Base-by-base conservation (phyloP, 2,329 filamentous ascomycete species). In the Xylariaceae sp. region DNA sequence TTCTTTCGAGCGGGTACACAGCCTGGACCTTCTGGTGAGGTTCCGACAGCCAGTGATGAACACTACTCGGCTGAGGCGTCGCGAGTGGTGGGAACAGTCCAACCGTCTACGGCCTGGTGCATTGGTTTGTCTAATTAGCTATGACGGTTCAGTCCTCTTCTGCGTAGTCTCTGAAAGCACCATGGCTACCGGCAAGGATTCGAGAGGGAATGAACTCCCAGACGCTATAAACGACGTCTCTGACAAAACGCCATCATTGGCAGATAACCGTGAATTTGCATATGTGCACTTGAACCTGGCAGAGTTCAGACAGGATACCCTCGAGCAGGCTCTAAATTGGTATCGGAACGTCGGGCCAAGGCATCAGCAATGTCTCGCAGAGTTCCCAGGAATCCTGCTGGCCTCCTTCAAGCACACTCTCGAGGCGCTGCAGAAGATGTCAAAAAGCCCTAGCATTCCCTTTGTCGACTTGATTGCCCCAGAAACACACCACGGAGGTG, bases 361-460 rank as follows among this genome's bases (percentile, higher is more conserved):
- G 2, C 50, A 60, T 11, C 50, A 55, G 27, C 60, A 63, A 39
- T 66, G 62, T 12, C 71, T 87, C 0, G 73, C 86, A 1, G 84
- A 87, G 58, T 86, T 87, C 53, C 84, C 83, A 0, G 80, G 79
- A 0, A 70, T 86, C 3, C 66, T 87, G 2, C 69, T 85, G 2
- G 75, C 78, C 0, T 75, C 83, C 0, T 86, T 87, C 60, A 69
- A 75, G 30, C 79, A 80, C 30, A 84, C 79, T 0, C 71, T 87
- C 0, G 67, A 73, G 43, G 78, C 78, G 0, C 69, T 87, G 2
- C 80, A 87, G 62, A 64, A 67, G 1, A 80, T 85, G 71, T 74
- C 73, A 7, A 60, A 62, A 9, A 69, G 57, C 12, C 67, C 68
- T 0, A 62, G 73, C 32, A 56, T 84, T 1, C 80, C 81, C 1